Evolutionary conservation across 2,329 filamentous ascomycete species (phyloP), one percentile per base, ranked within the genome.

Genomic region (Sarocladiaceae sp.): DNA sequence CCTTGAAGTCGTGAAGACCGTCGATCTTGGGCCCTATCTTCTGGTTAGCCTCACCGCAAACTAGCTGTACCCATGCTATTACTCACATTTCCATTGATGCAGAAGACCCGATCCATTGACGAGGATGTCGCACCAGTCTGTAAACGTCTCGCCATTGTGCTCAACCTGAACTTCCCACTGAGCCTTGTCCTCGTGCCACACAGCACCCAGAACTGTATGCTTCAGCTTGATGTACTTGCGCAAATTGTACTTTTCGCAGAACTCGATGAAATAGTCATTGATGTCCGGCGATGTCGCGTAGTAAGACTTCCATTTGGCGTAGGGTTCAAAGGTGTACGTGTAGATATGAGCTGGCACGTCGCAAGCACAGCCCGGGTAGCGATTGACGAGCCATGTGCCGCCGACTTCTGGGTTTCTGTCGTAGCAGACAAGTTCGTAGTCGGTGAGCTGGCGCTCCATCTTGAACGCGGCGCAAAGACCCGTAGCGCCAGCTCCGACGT

Each of bases 351-450:
- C 25, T n/a, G 53, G 53, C 22, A 54, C 49, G 20, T 54, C 80
- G 59, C 78, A 82, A 51, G 69, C 69, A 57, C 78, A 81, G 11
- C 79, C 79, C 0, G 80, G 80, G 54, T 84, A 84, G 18, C 72
- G 68, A 59, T 82, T 82, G 60, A 82, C 80, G 55, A 73, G 72
- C 80, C 80, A 84, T 0, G 79, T 83, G 2, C 80, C 80, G 18
- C 78, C 79, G 11, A 81, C 69, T 18, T 75, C 72, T 8, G 66
- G 61, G 54, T 82, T 82, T 66, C 81, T 82, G 57, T 82, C 79
- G 59, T 81, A 82, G 35, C 8, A 11, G 6, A 17, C 35, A 8
- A 37, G n/a, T 17, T 37, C 35, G 35, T 11, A 10, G n/a, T 37
- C n/a, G n/a, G 35, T 37, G 11, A 37, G 35, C 18, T 37, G 10